Evolutionary conservation across 225 moss, liverwort and hornwort species (phyloP), one percentile per base, ranked within the genome.

Genomic region (Straminergon stramineum): DNA sequence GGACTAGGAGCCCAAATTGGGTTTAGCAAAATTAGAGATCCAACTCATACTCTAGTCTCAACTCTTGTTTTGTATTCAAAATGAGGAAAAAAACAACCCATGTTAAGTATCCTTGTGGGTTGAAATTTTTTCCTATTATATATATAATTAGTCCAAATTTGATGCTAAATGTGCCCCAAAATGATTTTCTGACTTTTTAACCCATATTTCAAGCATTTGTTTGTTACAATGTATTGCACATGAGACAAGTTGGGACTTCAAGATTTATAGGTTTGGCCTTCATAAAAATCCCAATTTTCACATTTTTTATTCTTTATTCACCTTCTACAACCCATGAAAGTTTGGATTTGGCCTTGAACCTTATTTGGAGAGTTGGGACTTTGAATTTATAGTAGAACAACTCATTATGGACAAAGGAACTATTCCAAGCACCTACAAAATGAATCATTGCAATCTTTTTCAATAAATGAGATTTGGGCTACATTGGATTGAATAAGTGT

Each of bases 101-200:
- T 7, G 2, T 7, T 2, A 75, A 75, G 12, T 7, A 51, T 51
- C 4, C 1, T 7, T 0, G 0, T 7, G 3, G 19, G 1, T 0
- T 51, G 1, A 51, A 20, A 75, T 51, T 19, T 4, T 51, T 1
- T 32, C 1, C 0, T 2, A 11, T 51, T 51, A 0, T 75, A 1
- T 19, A 75, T 51, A 0, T 75, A 0, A 19, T 7, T 0, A 20
- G 4, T 18, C 31, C 4, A 16, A 0, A 75, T 48, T 48, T 48
- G 30, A 75, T 32, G 7, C 30, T 51, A 7, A 2, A 32, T 19
- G 4, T 31, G 11, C 5, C 75, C 3, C 1, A 1, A 24, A 41
- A 2, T 30, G 7, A 19, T 0, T 31, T 75, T 48, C 51, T 31
- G 19, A 51, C 30, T 74, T 74, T 10, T 10, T 10, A 3, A 30